Conservation (phyloP, 2,329 filamentous ascomycete genomes). For the Trichoderma endophyticum region DNA sequence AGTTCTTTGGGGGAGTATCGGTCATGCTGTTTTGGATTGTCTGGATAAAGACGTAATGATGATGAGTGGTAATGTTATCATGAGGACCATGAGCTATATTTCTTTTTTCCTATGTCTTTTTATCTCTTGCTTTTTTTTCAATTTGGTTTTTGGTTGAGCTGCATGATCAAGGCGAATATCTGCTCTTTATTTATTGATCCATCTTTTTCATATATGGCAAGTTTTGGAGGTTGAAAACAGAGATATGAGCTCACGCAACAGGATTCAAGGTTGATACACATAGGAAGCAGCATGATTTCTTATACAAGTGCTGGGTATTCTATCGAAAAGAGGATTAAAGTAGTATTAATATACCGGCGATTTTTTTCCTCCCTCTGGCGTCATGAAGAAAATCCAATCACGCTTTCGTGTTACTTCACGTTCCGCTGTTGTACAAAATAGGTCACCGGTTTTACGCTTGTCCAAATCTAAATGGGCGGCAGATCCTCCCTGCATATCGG, state of each 20-base stretch:
- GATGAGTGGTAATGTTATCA: not conserved
- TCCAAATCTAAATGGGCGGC: slow-evolving; percentile 65
- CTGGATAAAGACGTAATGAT: not conserved
- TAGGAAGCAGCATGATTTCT: not conserved
- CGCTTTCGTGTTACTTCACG: not conserved
- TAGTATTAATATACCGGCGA: not conserved
- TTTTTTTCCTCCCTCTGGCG: not conserved
- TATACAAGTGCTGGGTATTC: not conserved
- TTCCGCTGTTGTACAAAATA: not conserved
- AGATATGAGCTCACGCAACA: not conserved
- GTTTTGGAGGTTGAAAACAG: not conserved
- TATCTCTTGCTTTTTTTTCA: not conserved
- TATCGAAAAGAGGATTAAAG: not conserved
- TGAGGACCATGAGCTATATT: not conserved
- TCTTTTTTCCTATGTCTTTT: not conserved
- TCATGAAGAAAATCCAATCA: not conserved
- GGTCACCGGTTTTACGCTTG: not conserved
- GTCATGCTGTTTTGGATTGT: not conserved
- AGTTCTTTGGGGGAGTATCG: not conserved
- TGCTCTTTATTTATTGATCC: not conserved
- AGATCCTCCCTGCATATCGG: slow-evolving; percentile 90
- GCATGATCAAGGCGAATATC: not conserved
- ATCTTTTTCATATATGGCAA: not conserved
- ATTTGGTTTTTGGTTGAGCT: not conserved
- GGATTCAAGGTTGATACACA: not conserved